Evolutionary conservation across 164 flowering plant genomes (phyloP), one percentile per base, ranked within the genome.

Genomic region (Liquidambar formosana): DNA sequence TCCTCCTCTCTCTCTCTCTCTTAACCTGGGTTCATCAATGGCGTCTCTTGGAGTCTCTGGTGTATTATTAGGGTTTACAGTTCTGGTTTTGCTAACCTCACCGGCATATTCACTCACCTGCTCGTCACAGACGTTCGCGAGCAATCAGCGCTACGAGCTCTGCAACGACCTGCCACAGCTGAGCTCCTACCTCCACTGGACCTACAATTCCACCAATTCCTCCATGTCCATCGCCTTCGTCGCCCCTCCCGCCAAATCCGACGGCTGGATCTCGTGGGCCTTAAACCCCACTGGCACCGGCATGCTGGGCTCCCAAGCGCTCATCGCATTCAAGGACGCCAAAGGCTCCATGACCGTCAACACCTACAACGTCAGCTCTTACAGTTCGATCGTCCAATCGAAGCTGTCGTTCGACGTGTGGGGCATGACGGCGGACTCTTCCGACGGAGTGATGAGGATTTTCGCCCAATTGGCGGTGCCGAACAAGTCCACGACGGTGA

Each of bases 201-300:
- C 75, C 33, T 85, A 70, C 77, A 60, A 71, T 45, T 57, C 82
- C 15, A 3, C 82, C 25, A 72, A 69, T 0, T 67, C 84, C n/a
- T 38, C 79, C 5, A 84, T 86, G 71, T 43, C 69, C 61, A 9
- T 89, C 26, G 89, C 89, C 43, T 85, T 83, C 73, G 23, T 68
- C 5, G 85, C 89, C 18, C 57, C 82, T 0, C 86, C 82, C 8
- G 64, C 77, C 11, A 57, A 15, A 4, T 58, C 86, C 27, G 18
- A 8, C 28, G 88, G 88, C 1, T 88, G 93, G 93, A 38, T 85
- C 13, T 65, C 90, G 0, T 88, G 90, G 89, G 90, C 84, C 44
- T 78, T 88, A 43, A 88, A 88, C 71, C 93, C 93, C 12, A 68
- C 73, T 10, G 33, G 57, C 22, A 28, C 68, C 16, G 79, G 77